Base-by-base conservation (phyloP, 305 asterid genomes). In the Solanum hybrid region DNA sequence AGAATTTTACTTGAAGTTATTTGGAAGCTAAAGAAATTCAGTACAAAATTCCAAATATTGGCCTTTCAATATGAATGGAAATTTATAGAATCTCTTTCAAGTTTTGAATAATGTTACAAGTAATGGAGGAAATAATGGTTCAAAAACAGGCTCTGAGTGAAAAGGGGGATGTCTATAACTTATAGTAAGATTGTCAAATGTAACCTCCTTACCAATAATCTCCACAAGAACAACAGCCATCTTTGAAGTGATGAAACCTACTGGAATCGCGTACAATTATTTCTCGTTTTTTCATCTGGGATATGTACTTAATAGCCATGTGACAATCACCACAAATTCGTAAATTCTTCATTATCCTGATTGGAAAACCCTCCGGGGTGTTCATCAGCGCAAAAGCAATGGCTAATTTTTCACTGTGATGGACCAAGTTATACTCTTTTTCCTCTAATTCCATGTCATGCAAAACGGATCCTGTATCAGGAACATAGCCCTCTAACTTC, bases 381-480 rank as follows among this genome's bases (percentile, higher is more conserved):
- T 92, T 94, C 97, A 95, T 93, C 27, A 96, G 94, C 41, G 98
- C 98, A 91, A 95, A 97, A 29, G 97, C 96, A 31, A 97, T 94
- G 15, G 98, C 98, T 87, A 96, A n/a, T 92, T 94, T 96, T 91
- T 97, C 99, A 76, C 98, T 96, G 89, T 96, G 99, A 92, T 94
- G 96, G n/a, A 34, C 93, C 95, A 96, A 89, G 92, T 93, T 92
- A 79, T 94, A 76, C 91, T 95, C 99, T 92, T 93, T 94, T 88
- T 97, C 99, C 93, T 96, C 99, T 87, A 77, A 72, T 45, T 96
- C 98, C 98, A 93, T 95, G 80, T 96, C 99, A 87, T 97, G 97
- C 90, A 96, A 80, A 24, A 94, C 96, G 34, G 95, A 90, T n/a
- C 93, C 94, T 15, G 90, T 88, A 87, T 96, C 96, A n/a, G 99